These are phyloP conservation scores for Pyrenophora tritici-repentis DNA, from an alignment of 2,329 filamentous ascomycete genomes.

Conservation along the genomic window DNA sequence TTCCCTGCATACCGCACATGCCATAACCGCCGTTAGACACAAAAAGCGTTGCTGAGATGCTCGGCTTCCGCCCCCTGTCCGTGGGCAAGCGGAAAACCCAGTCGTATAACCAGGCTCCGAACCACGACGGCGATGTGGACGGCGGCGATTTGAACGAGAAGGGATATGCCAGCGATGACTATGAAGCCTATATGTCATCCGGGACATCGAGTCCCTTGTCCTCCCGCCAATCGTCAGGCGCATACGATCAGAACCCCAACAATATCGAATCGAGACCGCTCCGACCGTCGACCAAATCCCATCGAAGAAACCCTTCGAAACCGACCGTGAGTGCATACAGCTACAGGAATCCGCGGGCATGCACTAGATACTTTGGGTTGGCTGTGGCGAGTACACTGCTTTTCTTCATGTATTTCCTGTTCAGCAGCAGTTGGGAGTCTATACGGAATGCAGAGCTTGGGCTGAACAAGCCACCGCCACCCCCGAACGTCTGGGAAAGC, in stretches of 20 bases:
- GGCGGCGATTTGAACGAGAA: constrained; percentile 48
- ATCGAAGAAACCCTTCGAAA: constrained; percentile 28
- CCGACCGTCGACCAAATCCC: constrained; percentile 16
- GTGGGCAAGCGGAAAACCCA: constrained; percentile 46
- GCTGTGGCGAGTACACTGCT: constrained; percentile 70
- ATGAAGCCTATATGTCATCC: constrained; percentile 42
- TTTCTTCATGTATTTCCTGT: constrained; percentile 76
- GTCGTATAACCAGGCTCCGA: constrained; percentile 37
- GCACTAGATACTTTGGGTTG: constrained; percentile 79
- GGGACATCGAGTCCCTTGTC: constrained; percentile 54
- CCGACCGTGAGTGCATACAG: constrained; percentile 47
- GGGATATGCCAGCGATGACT: constrained; percentile 42
- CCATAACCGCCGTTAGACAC: constrained; percentile 1
- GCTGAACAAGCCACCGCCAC: constrained; percentile 63
- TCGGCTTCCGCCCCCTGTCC: constrained; percentile 45
- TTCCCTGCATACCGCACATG: constrained; percentile 8
- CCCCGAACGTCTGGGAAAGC: constrained; percentile 79
- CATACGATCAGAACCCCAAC: constrained; percentile 39
- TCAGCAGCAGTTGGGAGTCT: constrained; percentile 73
- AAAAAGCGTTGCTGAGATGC: constrained; percentile 24
- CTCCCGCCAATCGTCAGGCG: constrained; percentile 56
- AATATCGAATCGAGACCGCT: constrained; percentile 31
- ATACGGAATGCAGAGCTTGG: constrained; percentile 65
- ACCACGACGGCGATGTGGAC: constrained; percentile 39
- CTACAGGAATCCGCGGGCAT: constrained; percentile 71